A percentile compares a stretch with the other conserved stretches of the same genome.
Conservation (phyloP, 1,139 yeast species). For the Kodamaea ohmeri region DNA sequence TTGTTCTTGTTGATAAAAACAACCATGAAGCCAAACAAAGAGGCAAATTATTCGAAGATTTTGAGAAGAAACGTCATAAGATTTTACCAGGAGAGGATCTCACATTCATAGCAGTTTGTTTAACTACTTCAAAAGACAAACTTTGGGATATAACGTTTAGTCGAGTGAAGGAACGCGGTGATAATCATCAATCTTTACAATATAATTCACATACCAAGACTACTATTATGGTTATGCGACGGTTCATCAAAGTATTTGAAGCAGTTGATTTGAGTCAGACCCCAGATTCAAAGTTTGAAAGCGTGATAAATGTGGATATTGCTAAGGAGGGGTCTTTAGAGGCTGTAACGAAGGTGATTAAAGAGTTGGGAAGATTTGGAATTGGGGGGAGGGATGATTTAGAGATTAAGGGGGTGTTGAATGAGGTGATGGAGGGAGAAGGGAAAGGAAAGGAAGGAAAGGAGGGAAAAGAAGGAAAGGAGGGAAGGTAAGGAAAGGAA, state of each 20-base stretch:
- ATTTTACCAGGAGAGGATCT: conserved; percentile 30
- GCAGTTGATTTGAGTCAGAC: conserved; percentile 39
- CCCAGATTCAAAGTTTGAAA: conserved; percentile 70
- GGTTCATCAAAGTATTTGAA: conserved; percentile 69
- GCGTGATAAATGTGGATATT: conserved; percentile 55
- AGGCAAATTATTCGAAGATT: conserved; percentile 56
- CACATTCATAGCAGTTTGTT: conserved; percentile 66
- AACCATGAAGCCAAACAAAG: conserved; percentile 74
- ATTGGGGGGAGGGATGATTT: not conserved
- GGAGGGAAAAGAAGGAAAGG: no score
- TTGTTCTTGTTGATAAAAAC: conserved; percentile 77
- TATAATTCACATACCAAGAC: conserved; percentile 29
- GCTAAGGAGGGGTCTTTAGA: conserved; percentile 9
- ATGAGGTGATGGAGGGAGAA: conserved; percentile 1
- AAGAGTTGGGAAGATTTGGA: not conserved
- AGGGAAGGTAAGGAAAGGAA: no score
- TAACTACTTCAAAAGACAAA: conserved; percentile 26
- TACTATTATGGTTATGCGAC: conserved; percentile 62
- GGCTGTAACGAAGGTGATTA: not conserved
- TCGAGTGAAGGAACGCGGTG: conserved; percentile 70
- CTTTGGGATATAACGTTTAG: conserved; percentile 51
- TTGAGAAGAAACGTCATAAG: conserved; percentile 38
- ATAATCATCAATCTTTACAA: conserved; percentile 83
- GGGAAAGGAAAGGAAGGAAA: no score
- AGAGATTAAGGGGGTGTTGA: not conserved